Conservation (phyloP, 441 rosid species). For the Brassica balearica region DNA sequence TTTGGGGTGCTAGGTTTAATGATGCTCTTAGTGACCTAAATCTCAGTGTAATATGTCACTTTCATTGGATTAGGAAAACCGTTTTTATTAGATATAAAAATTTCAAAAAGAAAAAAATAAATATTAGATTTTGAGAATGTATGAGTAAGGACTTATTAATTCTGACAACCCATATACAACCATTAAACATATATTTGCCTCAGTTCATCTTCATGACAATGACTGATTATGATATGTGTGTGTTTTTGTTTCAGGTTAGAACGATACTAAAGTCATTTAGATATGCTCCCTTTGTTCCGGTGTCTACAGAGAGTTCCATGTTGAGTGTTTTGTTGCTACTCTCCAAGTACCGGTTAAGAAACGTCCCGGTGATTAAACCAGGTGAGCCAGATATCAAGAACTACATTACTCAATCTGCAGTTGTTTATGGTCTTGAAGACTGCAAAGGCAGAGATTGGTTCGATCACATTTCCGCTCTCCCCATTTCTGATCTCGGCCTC, state of each 20-base stretch:
- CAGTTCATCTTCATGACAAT: neutral
- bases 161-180: too few species aligned
- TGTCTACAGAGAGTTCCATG: slow-evolving; percentile 78
- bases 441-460: slow-evolving; percentile 98
- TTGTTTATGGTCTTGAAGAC: slow-evolving; percentile 78
- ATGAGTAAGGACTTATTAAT: neutral
- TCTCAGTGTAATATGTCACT: too few species aligned
- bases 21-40: too few species aligned
- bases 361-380: slow-evolving; percentile 77
- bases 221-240: slow-evolving; percentile 14
- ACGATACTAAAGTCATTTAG: slow-evolving; percentile 74
- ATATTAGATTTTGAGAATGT: too few species aligned
- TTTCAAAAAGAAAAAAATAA: too few species aligned
- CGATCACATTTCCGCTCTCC: slow-evolving; percentile 63
- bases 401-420: slow-evolving; percentile 86
- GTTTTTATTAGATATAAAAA: too few species aligned
- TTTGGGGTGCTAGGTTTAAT: too few species aligned
- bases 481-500: slow-evolving; percentile 79
- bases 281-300: slow-evolving; percentile 86
- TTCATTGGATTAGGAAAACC: too few species aligned
- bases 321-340: slow-evolving; percentile 77
- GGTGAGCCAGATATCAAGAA: slow-evolving; percentile 74
- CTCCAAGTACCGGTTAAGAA: slow-evolving; percentile 81
- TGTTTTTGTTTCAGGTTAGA: slow-evolving; percentile 59
- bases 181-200: too few species aligned